Conservation (phyloP, 768 basidiomycete species). For the Fomitopsis pulvina region DNA sequence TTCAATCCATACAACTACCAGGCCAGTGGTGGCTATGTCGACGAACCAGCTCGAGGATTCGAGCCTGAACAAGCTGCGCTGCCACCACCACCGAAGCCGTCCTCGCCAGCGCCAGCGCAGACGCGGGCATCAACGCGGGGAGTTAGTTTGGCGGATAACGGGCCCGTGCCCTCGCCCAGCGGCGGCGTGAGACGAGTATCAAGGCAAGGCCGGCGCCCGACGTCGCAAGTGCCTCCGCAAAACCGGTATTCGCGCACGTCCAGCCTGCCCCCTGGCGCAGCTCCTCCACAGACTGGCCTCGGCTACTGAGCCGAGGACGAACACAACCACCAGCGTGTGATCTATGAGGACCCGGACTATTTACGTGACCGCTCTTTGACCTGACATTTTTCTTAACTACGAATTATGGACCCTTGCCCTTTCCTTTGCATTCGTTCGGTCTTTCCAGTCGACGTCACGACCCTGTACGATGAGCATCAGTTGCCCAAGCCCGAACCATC, state of each 20-base stretch:
- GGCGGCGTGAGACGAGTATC: conserved; percentile 76
- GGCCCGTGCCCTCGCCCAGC: conserved; percentile 69
- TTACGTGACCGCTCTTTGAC: too few relatives aligned
- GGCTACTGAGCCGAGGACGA: conserved; percentile 9
- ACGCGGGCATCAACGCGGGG: conserved; percentile 42
- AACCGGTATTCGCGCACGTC: conserved; percentile 70
- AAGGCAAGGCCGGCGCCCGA: conserved; percentile 48
- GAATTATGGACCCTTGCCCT: too few relatives aligned
- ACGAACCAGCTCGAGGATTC: conserved; percentile 22
- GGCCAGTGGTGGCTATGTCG: conserved; percentile 30
- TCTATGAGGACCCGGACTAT: not conserved
- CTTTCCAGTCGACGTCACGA: too few relatives aligned
- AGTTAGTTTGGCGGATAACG: conserved; percentile 73
- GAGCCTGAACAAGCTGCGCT: conserved; percentile 31
- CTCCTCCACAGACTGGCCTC: conserved; percentile 31
- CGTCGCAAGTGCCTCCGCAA: conserved; percentile 51
- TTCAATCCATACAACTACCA: conserved; percentile 54
- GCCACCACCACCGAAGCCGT: conserved; percentile 12
- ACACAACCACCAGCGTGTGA: not conserved
- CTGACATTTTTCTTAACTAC: too few relatives aligned
- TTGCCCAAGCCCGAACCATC: too few relatives aligned
- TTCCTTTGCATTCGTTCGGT: too few relatives aligned
- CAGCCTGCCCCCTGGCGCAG: conserved; percentile 69
- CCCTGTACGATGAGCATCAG: too few relatives aligned
- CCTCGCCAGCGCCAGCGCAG: conserved; percentile 6